Base-by-base conservation (phyloP, 768 basidiomycete genomes). In the Rubroboletus satanas region DNA sequence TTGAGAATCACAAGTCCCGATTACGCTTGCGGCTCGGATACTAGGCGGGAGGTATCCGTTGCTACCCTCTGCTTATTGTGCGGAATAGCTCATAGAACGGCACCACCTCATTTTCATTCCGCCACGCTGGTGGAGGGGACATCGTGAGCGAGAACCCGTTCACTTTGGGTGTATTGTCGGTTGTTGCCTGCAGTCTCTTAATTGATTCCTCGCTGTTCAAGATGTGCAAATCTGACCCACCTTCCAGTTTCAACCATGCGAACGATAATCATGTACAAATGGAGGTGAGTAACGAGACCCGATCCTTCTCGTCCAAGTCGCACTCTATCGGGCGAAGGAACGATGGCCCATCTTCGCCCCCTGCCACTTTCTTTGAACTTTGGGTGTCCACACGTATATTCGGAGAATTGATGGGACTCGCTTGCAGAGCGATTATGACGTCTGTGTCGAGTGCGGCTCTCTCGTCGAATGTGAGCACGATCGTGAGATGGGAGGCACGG, bases 361-460 rank as follows among this genome's bases (percentile, higher is more conserved):
- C 15, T 21, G 39, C 26, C 33, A 7, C 52, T 46, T 51, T 52
- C 46, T 42, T 56, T 28, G 33, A 51, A 55, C 21, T 21, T 21
- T 21, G 52, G 29, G 31, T 53, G 42, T 44, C n/a, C 21, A 26
- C 46, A 36, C 45, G 31, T 46, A 18, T 45, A 31, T 14, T 28
- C 50, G 44, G 46, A 31, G 43, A 36, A 60, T 50, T 62, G 51
- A 63, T 48, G 56, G 11, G 29, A 51, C 33, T 43, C 21, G 39
- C 54, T 56, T 63, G 48, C 68, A 90, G 85, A 84, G 79, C 47
- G 89, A 92, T 56, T 85, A 80, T 65, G 76, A 83, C 65, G 90
- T 92, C 17, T 93, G 90, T 62, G 65, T 77, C 5, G 76, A 76
- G 54, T 93, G 90, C 65, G 90, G 90, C 26, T 83, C 84, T 2